These are phyloP conservation scores for Xylaria cubensis DNA, from an alignment of 495 filamentous ascomycete genomes.

Conservation along the genomic window DNA sequence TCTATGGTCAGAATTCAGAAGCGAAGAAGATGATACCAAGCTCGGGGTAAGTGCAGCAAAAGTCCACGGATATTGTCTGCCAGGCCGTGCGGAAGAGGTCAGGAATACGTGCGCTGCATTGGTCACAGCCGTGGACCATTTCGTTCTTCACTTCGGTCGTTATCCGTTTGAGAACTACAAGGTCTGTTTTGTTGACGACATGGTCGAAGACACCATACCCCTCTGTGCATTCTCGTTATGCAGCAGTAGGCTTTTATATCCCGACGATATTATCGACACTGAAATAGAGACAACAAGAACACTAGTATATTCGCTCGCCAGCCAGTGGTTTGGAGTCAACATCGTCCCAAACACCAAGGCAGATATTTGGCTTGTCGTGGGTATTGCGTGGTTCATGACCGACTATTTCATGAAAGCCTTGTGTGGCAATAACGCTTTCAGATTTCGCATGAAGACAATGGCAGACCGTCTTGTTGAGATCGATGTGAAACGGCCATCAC, in stretches of 20 bases:
- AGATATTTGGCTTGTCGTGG: slow-evolving; percentile 93
- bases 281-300: slow-evolving; percentile 78
- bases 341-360: slow-evolving; percentile 77
- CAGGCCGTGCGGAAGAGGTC: slow-evolving; percentile 77
- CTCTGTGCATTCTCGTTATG: slow-evolving; percentile 86
- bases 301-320: slow-evolving; percentile 83
- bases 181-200: slow-evolving; percentile 91
- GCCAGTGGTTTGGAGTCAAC: slow-evolving; percentile 91
- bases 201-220: slow-evolving; percentile 71
- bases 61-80: slow-evolving; percentile 88
- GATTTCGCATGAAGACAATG: slow-evolving; percentile 86
- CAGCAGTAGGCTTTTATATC: slow-evolving; percentile 84
- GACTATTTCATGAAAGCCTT: slow-evolving; percentile 87
- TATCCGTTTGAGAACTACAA: slow-evolving; percentile 91
- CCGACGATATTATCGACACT: slow-evolving; percentile 79
- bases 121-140: slow-evolving; percentile 76
- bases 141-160: slow-evolving; percentile 80
- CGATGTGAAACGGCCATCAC: slow-evolving; percentile 81
- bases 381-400: slow-evolving; percentile 91
- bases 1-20: slow-evolving; percentile 80
- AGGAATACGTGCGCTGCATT: slow-evolving; percentile 73
- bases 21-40: slow-evolving; percentile 88
- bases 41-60: slow-evolving; percentile 83
- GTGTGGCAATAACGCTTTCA: slow-evolving; percentile 92
- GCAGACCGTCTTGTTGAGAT: slow-evolving; percentile 81